phyloP scores from a whole-genome alignment of 495 filamentous ascomycete genomes.

The Xylaria intraflava region DNA sequence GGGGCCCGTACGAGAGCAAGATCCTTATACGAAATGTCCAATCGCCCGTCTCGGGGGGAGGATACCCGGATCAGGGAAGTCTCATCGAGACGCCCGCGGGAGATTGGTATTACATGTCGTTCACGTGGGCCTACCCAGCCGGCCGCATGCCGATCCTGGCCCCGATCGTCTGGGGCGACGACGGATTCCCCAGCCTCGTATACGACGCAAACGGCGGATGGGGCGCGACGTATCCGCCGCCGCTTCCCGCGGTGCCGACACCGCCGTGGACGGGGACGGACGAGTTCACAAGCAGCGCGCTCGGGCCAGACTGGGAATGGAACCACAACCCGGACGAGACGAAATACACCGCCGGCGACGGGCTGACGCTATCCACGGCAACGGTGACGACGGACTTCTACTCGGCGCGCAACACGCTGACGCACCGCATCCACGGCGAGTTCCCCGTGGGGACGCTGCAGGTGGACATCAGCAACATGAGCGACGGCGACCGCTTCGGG shows the following conservation, averaged over 20 bases:
- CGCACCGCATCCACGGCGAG: conserved; percentile 46
- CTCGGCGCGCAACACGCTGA: conserved; percentile 50
- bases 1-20: conserved; percentile 41
- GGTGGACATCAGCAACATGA: conserved; percentile 42
- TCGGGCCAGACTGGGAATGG: conserved; percentile 52
- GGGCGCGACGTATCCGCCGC: conserved; percentile 39
- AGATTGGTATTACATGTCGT: conserved; percentile 55
- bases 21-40: conserved; percentile 29
- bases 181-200: conserved; percentile 44
- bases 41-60: conserved; percentile 39
- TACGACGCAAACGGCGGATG: conserved; percentile 34
- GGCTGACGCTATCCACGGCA: conserved; percentile 42
- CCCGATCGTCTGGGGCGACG: conserved; percentile 42
- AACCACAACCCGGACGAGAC: conserved; percentile 53
- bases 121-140: conserved; percentile 47
- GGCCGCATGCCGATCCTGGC: conserved; percentile 55
- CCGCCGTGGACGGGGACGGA: conserved; percentile 32
- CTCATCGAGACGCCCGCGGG: conserved; percentile 46
- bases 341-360: conserved; percentile 20
- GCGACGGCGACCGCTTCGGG: conserved; percentile 46
- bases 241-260: conserved; percentile 26
- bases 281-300: conserved; percentile 31
- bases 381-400: conserved; percentile 49
- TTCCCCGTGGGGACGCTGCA: conserved; percentile 40
- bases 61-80: conserved; percentile 49